A percentile compares a stretch with the other conserved stretches of the same genome.
Conservation (phyloP, 495 filamentous ascomycete species). For the Penicillium silybi region DNA sequence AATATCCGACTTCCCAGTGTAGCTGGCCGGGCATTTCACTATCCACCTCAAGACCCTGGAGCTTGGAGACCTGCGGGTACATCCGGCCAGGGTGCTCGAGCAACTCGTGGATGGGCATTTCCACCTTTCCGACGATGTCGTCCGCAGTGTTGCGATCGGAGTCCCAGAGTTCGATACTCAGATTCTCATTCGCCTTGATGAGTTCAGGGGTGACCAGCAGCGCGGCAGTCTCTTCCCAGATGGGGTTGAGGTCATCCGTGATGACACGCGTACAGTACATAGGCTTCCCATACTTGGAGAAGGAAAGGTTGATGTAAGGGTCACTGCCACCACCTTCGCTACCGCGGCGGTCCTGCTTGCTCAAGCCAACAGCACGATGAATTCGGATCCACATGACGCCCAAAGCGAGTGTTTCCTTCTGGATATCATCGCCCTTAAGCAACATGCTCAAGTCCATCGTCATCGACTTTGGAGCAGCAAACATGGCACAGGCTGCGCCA, state of each 20-base stretch:
- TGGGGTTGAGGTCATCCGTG: constrained; percentile 87
- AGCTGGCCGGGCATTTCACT: constrained; percentile 89
- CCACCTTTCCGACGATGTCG: constrained; percentile 90
- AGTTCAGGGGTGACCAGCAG: constrained; percentile 79
- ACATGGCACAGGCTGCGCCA: constrained; percentile 77
- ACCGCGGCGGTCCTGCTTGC: constrained; percentile 85
- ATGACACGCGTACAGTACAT: constrained; percentile 98
- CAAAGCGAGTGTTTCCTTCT: constrained; percentile 80
- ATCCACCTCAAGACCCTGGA: constrained; percentile 74
- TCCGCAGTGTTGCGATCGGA: constrained; percentile 84
- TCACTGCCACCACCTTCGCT: constrained; percentile 87
- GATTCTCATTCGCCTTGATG: constrained; percentile 88
- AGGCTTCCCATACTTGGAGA: constrained; percentile 90
- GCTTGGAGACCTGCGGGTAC: constrained; percentile 85
- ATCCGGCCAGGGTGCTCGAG: constrained; percentile 89
- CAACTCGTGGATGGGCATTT: constrained; percentile 89
- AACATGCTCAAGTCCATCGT: constrained; percentile 87
- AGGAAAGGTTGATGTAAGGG: constrained; percentile 75
- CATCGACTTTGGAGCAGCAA: constrained; percentile 95
- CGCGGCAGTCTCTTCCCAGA: constrained; percentile 89
- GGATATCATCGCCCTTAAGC: constrained; percentile 82
- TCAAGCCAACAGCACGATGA: constrained; percentile 78
- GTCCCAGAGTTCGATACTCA: constrained; percentile 94
- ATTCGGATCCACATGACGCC: constrained; percentile 90
- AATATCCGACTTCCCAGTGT: constrained; percentile 95